These are phyloP conservation scores for Mediolabrus comicus DNA, from an alignment of 108 stramenopile species.

Conservation along the genomic window DNA sequence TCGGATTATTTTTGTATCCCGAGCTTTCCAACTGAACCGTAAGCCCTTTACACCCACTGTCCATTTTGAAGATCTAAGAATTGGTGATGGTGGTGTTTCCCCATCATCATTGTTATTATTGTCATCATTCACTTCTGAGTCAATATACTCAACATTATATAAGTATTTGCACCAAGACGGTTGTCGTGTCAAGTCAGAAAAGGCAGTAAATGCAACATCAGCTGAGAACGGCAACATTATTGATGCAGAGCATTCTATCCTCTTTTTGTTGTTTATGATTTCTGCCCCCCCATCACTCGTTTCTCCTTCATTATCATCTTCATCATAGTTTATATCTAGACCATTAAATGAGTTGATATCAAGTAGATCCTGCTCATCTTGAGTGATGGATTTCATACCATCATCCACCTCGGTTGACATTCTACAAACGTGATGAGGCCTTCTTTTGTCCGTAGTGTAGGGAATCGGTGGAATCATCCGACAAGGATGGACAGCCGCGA, in stretches of 20 bases:
- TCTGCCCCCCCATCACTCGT: background rate
- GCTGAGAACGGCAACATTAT: conserved; percentile 60
- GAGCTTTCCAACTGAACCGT: conserved; percentile 66
- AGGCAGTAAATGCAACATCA: conserved; percentile 77
- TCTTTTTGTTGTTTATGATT: conserved; percentile 10
- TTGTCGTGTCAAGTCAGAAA: conserved; percentile 74
- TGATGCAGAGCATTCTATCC: conserved; percentile 40
- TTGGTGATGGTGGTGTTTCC: background rate
- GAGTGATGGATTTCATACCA: too few species aligned
- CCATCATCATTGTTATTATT: background rate
- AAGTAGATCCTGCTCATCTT: too few species aligned
- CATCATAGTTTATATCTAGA: background rate
- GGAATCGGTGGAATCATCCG: background rate
- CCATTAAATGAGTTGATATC: too few species aligned
- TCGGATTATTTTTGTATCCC: conserved; percentile 44
- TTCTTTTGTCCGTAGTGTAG: too few species aligned
- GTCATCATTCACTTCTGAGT: background rate
- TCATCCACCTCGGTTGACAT: too few species aligned
- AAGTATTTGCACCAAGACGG: conserved; percentile 78
- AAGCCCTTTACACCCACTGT: conserved; percentile 65
- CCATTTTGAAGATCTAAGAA: conserved; percentile 61
- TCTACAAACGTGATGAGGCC: too few species aligned
- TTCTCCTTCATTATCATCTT: background rate
- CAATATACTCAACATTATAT: conserved; percentile 62
- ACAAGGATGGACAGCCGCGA: background rate